A percentile compares a stretch with the other conserved stretches of the same genome.
Conservation (phyloP, 176 grass and related monocot genomes). For the Musa itinerans region DNA sequence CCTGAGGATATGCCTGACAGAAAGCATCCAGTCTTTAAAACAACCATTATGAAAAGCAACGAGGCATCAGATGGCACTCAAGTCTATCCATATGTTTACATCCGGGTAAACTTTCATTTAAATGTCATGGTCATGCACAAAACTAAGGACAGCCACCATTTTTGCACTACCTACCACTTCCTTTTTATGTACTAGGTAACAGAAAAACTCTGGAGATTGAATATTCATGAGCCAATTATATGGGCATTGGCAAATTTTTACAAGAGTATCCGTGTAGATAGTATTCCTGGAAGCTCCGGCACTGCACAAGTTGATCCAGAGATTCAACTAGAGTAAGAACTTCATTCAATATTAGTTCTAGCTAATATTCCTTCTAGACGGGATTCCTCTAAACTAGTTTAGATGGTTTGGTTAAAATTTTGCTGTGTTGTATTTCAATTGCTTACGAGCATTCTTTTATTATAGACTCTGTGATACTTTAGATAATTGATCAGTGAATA, state of each 20-base stretch:
- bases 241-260: conserved; percentile 93
- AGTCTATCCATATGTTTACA: conserved; percentile 77
- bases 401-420: not conserved
- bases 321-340: conserved; percentile 81
- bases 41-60: conserved; percentile 80
- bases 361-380: not conserved
- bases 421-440: not conserved
- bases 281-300: conserved; percentile 39
- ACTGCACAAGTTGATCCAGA: conserved; percentile 91
- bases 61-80: conserved; percentile 68
- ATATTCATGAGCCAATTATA: conserved; percentile 98
- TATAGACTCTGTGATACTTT: not conserved
- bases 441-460: not conserved
- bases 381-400: not conserved
- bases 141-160: conserved; percentile 22
- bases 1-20: conserved; percentile 63
- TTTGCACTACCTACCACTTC: conserved; percentile 2
- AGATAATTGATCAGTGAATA: too few relatives aligned
- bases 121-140: not conserved
- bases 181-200: conserved; percentile 54
- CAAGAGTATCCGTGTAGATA: conserved; percentile 61
- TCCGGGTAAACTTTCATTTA: conserved; percentile 49
- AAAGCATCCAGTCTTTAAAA: conserved; percentile 84
- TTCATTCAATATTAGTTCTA: conserved; percentile 5
- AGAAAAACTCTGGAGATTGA: conserved; percentile 73